Conservation (phyloP, 495 filamentous ascomycete genomes). For the Emericellopsis terricola region DNA sequence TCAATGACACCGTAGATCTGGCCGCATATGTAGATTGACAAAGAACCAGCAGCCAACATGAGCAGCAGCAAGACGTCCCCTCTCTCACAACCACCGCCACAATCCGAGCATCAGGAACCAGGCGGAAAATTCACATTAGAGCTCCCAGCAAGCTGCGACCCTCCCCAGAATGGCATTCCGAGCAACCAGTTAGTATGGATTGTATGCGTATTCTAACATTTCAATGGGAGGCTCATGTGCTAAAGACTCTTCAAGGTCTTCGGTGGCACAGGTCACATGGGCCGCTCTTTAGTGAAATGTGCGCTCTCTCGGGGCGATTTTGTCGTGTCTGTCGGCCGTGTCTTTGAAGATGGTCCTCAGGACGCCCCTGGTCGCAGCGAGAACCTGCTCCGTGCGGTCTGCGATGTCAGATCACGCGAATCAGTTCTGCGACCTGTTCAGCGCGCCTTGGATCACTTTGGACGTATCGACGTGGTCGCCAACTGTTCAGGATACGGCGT, state of each 20-base stretch:
- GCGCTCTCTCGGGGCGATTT: slow-evolving; percentile 67
- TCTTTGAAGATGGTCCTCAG: slow-evolving; percentile 59
- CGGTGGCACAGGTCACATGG: slow-evolving; percentile 91
- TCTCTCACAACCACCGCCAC: too few relatives aligned
- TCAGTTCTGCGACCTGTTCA: slow-evolving; percentile 60
- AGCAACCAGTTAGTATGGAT: slow-evolving; percentile 67
- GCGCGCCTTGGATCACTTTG: slow-evolving; percentile 51
- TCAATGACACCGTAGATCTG: too few relatives aligned
- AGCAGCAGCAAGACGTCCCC: too few relatives aligned
- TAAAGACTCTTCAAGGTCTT: too few relatives aligned
- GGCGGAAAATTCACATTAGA: slow-evolving; percentile 21
- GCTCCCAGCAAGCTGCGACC: slow-evolving; percentile 64
- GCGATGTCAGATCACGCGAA: slow-evolving; percentile 70
- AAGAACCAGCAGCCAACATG: too few relatives aligned
- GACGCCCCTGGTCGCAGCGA: slow-evolving; percentile 50
- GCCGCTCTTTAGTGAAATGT: slow-evolving; percentile 69
- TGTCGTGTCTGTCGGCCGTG: slow-evolving; percentile 76
- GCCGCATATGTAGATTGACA: too few relatives aligned
- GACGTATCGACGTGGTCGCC: slow-evolving; percentile 70
- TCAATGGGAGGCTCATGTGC: too few relatives aligned
- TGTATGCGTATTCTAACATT: slow-evolving; percentile 35
- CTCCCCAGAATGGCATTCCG: slow-evolving; percentile 53
- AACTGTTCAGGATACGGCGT: slow-evolving; percentile 90
- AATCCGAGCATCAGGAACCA: too few relatives aligned
- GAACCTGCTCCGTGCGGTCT: slow-evolving; percentile 63